Conservation (phyloP, 2,329 filamentous ascomycete genomes). For the Blastomyces percursus region DNA sequence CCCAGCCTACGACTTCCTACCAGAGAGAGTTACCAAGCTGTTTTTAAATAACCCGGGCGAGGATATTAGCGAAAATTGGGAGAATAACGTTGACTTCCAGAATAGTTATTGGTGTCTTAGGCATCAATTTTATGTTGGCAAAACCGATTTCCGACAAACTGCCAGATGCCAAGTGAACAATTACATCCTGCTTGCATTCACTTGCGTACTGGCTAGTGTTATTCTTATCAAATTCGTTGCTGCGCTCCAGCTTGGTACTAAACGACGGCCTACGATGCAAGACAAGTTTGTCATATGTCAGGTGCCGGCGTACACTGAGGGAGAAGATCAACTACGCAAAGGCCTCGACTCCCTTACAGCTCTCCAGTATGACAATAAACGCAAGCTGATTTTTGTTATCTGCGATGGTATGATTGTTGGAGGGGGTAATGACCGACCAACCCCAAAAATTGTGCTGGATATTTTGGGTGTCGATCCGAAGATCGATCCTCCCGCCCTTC, state of each 20-base stretch:
- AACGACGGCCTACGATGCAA: constrained; percentile 76
- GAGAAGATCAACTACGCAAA: constrained; percentile 86
- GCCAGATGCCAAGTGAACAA: constrained; percentile 77
- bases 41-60: constrained; percentile 66
- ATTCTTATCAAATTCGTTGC: constrained; percentile 83
- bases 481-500: constrained; percentile 83
- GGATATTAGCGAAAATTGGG: constrained; percentile 61
- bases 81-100: constrained; percentile 40
- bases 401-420: constrained; percentile 97
- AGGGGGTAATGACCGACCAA: constrained; percentile 89
- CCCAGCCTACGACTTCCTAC: constrained; percentile 58
- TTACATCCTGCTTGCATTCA: constrained; percentile 78
- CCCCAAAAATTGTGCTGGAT: constrained; percentile 93
- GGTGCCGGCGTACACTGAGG: constrained; percentile 95
- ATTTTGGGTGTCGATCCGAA: constrained; percentile 96
- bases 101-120: constrained; percentile 73
- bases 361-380: constrained; percentile 94
- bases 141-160: constrained; percentile 69
- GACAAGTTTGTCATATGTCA: constrained; percentile 99
- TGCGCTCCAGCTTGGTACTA: constrained; percentile 85
- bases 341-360: constrained; percentile 90
- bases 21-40: constrained; percentile 53
- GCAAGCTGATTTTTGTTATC: constrained; percentile 91
- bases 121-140: constrained; percentile 72
- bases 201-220: constrained; percentile 69